A percentile compares a stretch with the other conserved stretches of the same genome.
Conservation (phyloP, 2,329 filamentous ascomycete genomes). For the Alternaria incomplexa region DNA sequence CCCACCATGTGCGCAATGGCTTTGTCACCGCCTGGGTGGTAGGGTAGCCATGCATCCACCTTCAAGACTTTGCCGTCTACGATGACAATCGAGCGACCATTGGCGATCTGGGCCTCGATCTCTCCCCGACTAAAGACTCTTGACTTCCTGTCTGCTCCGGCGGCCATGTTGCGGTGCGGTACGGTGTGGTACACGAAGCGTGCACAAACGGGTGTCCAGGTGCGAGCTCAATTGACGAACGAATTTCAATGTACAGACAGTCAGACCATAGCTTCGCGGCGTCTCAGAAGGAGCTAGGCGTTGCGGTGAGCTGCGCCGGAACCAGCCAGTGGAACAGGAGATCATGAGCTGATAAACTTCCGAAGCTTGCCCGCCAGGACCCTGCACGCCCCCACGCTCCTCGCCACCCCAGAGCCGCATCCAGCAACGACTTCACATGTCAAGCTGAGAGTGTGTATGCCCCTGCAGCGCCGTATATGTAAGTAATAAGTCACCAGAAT, state of each 20-base stretch:
- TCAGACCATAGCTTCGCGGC: constrained; percentile 7
- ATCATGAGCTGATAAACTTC: constrained; percentile 24
- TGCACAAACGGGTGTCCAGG: not conserved
- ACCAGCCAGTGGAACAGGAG: constrained; percentile 14
- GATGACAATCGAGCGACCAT: constrained; percentile 80
- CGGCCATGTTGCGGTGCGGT: constrained; percentile 27
- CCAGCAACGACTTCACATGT: not conserved
- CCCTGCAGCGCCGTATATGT: not conserved
- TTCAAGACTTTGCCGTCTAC: constrained; percentile 82
- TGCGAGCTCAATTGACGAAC: not conserved
- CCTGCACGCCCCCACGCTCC: constrained; percentile 18
- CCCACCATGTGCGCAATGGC: constrained; percentile 93
- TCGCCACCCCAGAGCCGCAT: not conserved
- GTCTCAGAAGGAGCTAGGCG: not conserved
- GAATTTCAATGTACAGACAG: not conserved
- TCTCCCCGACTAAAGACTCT: constrained; percentile 65
- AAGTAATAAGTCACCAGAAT: not conserved
- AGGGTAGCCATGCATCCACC: constrained; percentile 85
- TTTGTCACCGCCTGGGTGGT: constrained; percentile 91
- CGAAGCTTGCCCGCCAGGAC: constrained; percentile 5
- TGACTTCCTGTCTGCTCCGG: constrained; percentile 50
- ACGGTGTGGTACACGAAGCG: not conserved
- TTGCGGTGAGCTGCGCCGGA: not conserved
- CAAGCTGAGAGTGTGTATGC: not conserved
- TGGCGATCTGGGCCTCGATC: constrained; percentile 82